These are phyloP conservation scores for Scheffersomyces coipomensis DNA, from an alignment of 805 yeast species.

Conservation along the genomic window DNA sequence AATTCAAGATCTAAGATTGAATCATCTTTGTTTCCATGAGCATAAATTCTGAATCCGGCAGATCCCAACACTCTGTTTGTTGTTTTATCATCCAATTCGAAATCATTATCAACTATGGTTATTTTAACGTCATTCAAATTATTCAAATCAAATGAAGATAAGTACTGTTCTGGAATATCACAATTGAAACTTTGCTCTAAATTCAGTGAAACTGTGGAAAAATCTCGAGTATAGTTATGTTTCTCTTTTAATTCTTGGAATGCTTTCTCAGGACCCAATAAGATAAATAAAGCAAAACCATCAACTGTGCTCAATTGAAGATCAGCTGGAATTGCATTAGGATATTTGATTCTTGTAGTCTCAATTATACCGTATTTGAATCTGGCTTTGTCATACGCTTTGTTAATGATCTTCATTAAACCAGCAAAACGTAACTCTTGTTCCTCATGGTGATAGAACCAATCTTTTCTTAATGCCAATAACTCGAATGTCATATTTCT, in stretches of 20 bases:
- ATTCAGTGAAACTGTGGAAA: conserved; percentile 16
- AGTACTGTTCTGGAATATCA: conserved; percentile 24
- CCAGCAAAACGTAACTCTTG: conserved; percentile 4
- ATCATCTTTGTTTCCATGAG: background rate
- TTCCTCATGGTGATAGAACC: conserved; percentile 14
- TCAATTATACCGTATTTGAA: conserved; percentile 40
- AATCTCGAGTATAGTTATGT: conserved; percentile 22
- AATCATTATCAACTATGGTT: conserved; percentile 15
- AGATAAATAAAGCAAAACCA: conserved; percentile 18
- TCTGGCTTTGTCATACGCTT: conserved; percentile 49
- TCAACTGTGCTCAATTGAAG: conserved; percentile 18
- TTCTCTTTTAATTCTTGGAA: conserved; percentile 19
- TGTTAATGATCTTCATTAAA: conserved; percentile 39
- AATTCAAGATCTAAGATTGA: conserved; percentile 34
- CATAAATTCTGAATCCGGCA: conserved; percentile 17
- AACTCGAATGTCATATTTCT: conserved; percentile 26
- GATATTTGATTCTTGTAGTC: conserved; percentile 39
- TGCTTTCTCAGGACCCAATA: conserved; percentile 23
- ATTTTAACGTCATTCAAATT: conserved; percentile 12
- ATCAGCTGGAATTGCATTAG: conserved; percentile 18
- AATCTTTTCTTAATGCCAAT: conserved; percentile 17
- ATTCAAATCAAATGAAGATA: conserved; percentile 17
- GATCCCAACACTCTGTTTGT: conserved; percentile 25
- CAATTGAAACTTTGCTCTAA: conserved; percentile 18
- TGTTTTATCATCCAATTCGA: conserved; percentile 12